Conservation (phyloP, 2,329 filamentous ascomycete species). For the Triangularia setosa region DNA sequence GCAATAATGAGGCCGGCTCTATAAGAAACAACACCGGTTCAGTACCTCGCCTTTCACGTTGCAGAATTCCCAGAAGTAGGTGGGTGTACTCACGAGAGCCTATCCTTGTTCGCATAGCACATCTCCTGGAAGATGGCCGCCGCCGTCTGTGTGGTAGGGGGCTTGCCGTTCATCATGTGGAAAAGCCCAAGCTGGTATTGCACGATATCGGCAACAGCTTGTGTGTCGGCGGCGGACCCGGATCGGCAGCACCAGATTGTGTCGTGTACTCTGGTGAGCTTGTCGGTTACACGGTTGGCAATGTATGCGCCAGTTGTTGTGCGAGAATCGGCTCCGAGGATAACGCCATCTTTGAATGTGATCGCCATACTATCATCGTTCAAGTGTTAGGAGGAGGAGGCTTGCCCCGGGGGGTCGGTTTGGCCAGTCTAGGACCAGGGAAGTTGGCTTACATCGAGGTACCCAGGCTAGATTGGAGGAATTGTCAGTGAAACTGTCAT, state of each 20-base stretch:
- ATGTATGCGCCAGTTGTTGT: constrained; percentile 98
- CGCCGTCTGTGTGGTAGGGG: constrained; percentile 90
- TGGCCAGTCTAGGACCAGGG: constrained; percentile 16
- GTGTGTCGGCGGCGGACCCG: constrained; percentile 93
- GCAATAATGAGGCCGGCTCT: constrained; percentile 97
- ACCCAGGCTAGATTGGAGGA: constrained; percentile 64
- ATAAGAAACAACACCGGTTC: constrained; percentile 10
- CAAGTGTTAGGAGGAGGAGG: constrained; percentile 21
- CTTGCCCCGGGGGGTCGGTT: constrained; percentile 6
- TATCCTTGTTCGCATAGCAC: constrained; percentile 97
- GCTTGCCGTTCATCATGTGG: constrained; percentile 81
- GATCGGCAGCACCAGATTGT: constrained; percentile 99
- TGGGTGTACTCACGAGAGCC: constrained; percentile 63
- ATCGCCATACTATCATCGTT: constrained; percentile 76
- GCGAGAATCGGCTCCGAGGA: constrained; percentile 92
- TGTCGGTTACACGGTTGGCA: constrained; percentile 98
- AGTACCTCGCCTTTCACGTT: neutral
- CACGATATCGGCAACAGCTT: constrained; percentile 96
- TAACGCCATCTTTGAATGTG: constrained; percentile 97
- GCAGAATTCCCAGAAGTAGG: neutral
- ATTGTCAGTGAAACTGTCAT: constrained; percentile 30
- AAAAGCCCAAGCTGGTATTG: constrained; percentile 95
- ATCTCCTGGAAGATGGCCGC: constrained; percentile 96
- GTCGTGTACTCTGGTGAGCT: constrained; percentile 96
- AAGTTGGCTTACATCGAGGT: constrained; percentile 78